Percentiles rank a stretch among this genome's conserved stretches.
These are phyloP conservation scores for Tricholoma saponaceum DNA, from an alignment of 768 basidiomycete genomes.

Conservation along the genomic window DNA sequence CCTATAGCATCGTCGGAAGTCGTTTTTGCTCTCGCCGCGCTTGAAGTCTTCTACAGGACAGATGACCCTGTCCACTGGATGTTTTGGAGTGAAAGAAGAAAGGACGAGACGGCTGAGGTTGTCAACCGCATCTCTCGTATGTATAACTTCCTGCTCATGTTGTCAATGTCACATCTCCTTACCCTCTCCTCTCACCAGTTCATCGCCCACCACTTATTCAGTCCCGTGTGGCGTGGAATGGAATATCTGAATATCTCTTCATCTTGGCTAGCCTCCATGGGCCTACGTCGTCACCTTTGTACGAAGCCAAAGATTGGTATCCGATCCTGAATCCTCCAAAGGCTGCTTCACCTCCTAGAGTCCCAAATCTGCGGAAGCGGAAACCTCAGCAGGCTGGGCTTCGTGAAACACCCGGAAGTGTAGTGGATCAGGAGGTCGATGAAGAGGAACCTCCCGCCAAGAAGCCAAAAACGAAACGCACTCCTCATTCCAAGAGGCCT, in stretches of 20 bases:
- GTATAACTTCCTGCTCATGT: constrained; percentile 20
- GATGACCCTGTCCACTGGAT: constrained; percentile 56
- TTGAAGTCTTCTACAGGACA: constrained; percentile 53
- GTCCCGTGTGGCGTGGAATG: constrained; percentile 41
- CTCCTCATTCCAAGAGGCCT: constrained; percentile 4
- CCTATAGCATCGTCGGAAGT: constrained; percentile 36
- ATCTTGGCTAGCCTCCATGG: constrained; percentile 32
- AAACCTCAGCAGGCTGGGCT: constrained; percentile 24
- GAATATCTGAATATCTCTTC: constrained; percentile 34
- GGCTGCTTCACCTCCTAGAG: constrained; percentile 20
- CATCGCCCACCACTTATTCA: constrained; percentile 35
- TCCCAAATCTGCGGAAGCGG: constrained; percentile 30
- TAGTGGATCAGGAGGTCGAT: constrained; percentile 22
- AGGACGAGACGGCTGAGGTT: constrained; percentile 42
- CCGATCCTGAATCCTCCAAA: constrained; percentile 28
- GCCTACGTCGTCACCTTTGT: constrained; percentile 24
- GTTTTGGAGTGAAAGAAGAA: constrained; percentile 56
- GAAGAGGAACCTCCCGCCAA: constrained; percentile 27
- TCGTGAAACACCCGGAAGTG: constrained; percentile 20
- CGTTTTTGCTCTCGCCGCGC: constrained; percentile 55
- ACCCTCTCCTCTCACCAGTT: constrained; percentile 21
- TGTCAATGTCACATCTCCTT: neutral
- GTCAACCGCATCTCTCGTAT: constrained; percentile 53
- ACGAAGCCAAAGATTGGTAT: constrained; percentile 29
- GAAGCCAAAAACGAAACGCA: constrained; percentile 17